These are phyloP conservation scores for Penicillium sp. DNA, from an alignment of 2,329 filamentous ascomycete genomes.

Conservation along the genomic window DNA sequence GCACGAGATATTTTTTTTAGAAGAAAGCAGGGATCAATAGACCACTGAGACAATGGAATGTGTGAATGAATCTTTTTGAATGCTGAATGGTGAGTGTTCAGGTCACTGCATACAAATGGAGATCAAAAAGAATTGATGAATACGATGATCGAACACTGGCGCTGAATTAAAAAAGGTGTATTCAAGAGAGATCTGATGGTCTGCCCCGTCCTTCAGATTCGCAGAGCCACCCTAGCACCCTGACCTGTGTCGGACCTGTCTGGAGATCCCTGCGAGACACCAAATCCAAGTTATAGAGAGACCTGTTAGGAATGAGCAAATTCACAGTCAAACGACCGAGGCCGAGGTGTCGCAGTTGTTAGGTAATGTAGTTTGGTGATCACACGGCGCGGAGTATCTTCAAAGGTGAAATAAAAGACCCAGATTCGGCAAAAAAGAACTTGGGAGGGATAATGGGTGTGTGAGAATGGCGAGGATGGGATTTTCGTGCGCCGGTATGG, in stretches of 20 bases:
- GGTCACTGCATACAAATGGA: conserved; percentile 31
- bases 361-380: background rate
- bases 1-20: conserved; percentile 10
- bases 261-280: background rate
- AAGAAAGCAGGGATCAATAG: conserved; percentile 18
- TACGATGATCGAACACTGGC: conserved; percentile 24
- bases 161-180: conserved; percentile 11
- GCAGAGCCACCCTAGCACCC: conserved; percentile 13
- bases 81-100: conserved; percentile 21
- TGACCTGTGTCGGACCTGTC: conserved; percentile 7
- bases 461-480: background rate
- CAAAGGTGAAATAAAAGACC: background rate
- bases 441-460: background rate
- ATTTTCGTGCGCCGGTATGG: background rate
- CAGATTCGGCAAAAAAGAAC: background rate
- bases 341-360: background rate
- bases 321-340: background rate
- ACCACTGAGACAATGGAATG: conserved; percentile 21
- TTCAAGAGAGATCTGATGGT: conserved; percentile 9
- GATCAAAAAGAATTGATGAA: conserved; percentile 23
- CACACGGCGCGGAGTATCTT: background rate
- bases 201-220: conserved; percentile 16
- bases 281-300: background rate
- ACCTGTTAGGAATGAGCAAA: conserved; percentile 2
- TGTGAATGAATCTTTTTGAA: conserved; percentile 23